Evolutionary conservation across 495 filamentous ascomycete genomes (phyloP).

Genomic region (Melanomma pulvis-pyrius): DNA sequence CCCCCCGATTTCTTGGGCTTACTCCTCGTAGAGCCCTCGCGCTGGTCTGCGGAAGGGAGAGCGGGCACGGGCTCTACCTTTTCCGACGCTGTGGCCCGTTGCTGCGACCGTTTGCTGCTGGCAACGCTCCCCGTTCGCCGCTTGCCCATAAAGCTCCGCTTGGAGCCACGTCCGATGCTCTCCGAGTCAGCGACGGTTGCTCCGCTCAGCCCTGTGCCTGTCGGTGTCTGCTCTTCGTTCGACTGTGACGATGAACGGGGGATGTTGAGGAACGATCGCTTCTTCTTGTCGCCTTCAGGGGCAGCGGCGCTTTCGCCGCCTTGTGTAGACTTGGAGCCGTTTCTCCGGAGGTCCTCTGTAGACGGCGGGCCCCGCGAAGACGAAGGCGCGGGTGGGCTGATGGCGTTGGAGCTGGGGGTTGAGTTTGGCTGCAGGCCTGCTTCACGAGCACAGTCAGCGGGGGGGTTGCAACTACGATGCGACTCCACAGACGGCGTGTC

Average conservation of each 20-base stretch:
- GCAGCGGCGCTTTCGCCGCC: slow-evolving; percentile 16
- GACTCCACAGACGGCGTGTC: neutral
- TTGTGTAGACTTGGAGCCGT: slow-evolving; percentile 23
- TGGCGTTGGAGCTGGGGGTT: slow-evolving; percentile 12
- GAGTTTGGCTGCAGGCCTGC: slow-evolving; percentile 6
- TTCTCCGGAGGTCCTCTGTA: slow-evolving; percentile 26
- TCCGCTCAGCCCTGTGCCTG: slow-evolving; percentile 64
- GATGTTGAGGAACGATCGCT: slow-evolving; percentile 39
- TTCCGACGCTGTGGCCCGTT: slow-evolving; percentile 45
- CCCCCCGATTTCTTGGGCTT: slow-evolving; percentile 64
- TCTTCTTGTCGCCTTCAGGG: slow-evolving; percentile 33
- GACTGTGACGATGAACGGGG: slow-evolving; percentile 34
- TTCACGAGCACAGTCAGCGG: neutral
- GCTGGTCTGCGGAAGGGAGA: slow-evolving; percentile 49
- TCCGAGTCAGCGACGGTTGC: slow-evolving; percentile 64
- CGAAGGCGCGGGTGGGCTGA: slow-evolving; percentile 29
- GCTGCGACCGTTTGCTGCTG: slow-evolving; percentile 61
- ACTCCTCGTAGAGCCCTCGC: slow-evolving; percentile 43
- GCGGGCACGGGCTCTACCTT: slow-evolving; percentile 32
- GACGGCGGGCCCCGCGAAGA: slow-evolving; percentile 33
- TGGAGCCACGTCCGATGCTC: slow-evolving; percentile 63
- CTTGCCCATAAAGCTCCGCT: slow-evolving; percentile 52
- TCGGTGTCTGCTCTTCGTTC: slow-evolving; percentile 29
- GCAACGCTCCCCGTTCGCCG: slow-evolving; percentile 70
- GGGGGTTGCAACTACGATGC: neutral